These are phyloP conservation scores for Nymphaea colorata DNA, from an alignment of 164 flowering plant genomes.

Conservation along the genomic window DNA sequence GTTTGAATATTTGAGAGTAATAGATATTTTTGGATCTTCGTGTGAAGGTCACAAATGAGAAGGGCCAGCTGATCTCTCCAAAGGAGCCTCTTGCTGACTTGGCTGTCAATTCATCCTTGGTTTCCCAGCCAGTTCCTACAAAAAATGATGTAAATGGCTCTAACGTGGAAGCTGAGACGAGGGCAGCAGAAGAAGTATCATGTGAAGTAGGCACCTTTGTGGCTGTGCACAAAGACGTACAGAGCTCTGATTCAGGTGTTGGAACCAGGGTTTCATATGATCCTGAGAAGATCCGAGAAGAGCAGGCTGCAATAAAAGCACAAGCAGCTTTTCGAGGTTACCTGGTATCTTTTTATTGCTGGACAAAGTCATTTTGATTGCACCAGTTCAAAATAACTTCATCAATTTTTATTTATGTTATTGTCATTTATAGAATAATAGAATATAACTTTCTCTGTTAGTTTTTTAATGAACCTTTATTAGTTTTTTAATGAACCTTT, in stretches of 20 bases:
- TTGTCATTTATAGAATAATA: neutral
- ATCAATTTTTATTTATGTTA: neutral
- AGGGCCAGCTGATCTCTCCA: constrained; percentile 19
- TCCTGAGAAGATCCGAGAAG: constrained; percentile 24
- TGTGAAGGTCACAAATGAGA: constrained; percentile 21
- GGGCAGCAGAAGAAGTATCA: constrained; percentile 10
- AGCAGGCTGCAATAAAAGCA: constrained; percentile 61
- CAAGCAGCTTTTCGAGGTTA: constrained; percentile 90
- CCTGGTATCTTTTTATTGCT: constrained; percentile 37
- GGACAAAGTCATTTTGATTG: neutral
- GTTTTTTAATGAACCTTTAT: neutral
- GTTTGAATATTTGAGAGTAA: neutral
- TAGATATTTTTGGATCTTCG: neutral
- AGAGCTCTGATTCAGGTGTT: constrained; percentile 9
- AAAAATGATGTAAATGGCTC: constrained; percentile 15
- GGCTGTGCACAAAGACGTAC: constrained; percentile 19
- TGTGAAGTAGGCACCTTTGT: constrained; percentile 6
- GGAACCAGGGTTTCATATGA: constrained; percentile 5
- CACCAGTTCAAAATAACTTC: neutral
- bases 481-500: neutral
- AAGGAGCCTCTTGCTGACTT: constrained; percentile 16
- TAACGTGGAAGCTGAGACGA: constrained; percentile 17
- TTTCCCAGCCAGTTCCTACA: constrained; percentile 10
- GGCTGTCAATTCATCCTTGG: constrained; percentile 11
- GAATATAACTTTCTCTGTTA: neutral